A percentile compares a stretch with the other conserved stretches of the same genome.
phyloP scores from a whole-genome alignment of 305 asterid species.

The Fraxinus xanthoxyloides region DNA sequence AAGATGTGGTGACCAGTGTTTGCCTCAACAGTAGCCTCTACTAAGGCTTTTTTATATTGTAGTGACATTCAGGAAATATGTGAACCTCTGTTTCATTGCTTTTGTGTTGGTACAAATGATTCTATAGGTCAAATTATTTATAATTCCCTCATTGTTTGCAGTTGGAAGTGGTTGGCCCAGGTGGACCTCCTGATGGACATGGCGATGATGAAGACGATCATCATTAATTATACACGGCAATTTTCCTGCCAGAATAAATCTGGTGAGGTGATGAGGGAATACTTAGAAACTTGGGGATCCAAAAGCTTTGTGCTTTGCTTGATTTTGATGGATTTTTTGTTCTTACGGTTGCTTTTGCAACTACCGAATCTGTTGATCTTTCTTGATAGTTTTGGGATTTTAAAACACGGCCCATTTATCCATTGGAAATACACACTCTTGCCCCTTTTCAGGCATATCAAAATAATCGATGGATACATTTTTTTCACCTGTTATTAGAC shows the following conservation, averaged over 20 bases:
- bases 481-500: neutral
- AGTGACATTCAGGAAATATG: neutral
- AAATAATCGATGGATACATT: constrained; percentile 47
- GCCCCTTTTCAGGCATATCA: constrained; percentile 28
- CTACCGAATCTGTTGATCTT: constrained; percentile 29
- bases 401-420: constrained; percentile 22
- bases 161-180: constrained; percentile 93
- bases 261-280: constrained; percentile 38
- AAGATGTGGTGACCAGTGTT: too few species aligned
- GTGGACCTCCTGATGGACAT: constrained; percentile 87
- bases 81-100: neutral
- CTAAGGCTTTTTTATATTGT: too few species aligned
- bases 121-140: neutral
- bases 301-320: constrained; percentile 34
- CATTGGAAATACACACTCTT: constrained; percentile 22
- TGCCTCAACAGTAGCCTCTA: too few species aligned
- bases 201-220: constrained; percentile 56
- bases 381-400: constrained; percentile 24
- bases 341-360: constrained; percentile 40
- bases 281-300: constrained; percentile 38
- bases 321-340: constrained; percentile 29
- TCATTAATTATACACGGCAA: constrained; percentile 40
- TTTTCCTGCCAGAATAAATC: constrained; percentile 50
- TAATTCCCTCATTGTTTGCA: constrained; percentile 29
- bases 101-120: neutral